Percentiles rank a stretch among this genome's conserved stretches.
Conservation (phyloP, 2,329 filamentous ascomycete species). For the Rutstroemia sydowiana region DNA sequence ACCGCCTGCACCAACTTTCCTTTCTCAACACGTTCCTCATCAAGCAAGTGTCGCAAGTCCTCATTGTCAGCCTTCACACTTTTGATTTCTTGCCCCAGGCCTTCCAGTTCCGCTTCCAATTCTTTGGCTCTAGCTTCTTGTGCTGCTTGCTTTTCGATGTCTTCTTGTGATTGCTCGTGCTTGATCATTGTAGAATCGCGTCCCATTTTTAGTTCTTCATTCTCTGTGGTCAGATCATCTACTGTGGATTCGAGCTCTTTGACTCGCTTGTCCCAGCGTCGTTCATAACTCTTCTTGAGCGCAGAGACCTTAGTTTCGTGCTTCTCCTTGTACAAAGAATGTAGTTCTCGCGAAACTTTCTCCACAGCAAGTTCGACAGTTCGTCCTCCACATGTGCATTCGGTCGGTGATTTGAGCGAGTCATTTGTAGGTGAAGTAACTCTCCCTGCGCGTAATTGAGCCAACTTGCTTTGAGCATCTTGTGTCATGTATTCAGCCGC, state of each 20-base stretch:
- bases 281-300: constrained; percentile 77
- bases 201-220: constrained; percentile 58
- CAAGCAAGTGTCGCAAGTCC: constrained; percentile 56
- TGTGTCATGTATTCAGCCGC: constrained; percentile 69
- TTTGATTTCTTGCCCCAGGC: constrained; percentile 64
- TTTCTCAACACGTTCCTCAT: constrained; percentile 74
- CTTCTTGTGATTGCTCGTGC: constrained; percentile 37
- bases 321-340: constrained; percentile 91
- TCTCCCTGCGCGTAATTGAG: constrained; percentile 59
- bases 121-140: constrained; percentile 77
- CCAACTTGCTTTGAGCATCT: constrained; percentile 69
- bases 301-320: constrained; percentile 94
- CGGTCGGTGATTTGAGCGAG: constrained; percentile 23
- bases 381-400: constrained; percentile 28
- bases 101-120: constrained; percentile 65
- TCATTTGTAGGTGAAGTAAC: constrained; percentile 31
- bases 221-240: constrained; percentile 62
- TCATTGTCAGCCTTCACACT: constrained; percentile 65
- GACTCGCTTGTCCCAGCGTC: constrained; percentile 82
- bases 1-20: constrained; percentile 74
- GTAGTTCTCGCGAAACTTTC: constrained; percentile 88
- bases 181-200: constrained; percentile 58
- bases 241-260: constrained; percentile 68
- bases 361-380: constrained; percentile 83
- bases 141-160: constrained; percentile 54